Conservation (phyloP, 495 filamentous ascomycete genomes). For the Penicillium canescens region DNA sequence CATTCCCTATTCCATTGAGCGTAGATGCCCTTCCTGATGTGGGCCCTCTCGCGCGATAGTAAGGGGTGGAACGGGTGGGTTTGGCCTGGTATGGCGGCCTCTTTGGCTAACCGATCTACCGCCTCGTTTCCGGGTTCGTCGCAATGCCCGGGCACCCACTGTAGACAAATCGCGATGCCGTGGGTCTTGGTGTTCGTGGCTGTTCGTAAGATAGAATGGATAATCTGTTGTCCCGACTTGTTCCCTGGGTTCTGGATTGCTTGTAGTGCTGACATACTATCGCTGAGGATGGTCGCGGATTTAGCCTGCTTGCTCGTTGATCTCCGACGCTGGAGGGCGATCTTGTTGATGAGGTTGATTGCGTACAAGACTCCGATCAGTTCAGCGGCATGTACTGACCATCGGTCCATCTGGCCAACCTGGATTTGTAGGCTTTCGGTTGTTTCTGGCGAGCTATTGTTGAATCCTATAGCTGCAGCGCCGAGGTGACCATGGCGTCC, state of each 20-base stretch:
- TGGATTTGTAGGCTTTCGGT: slow-evolving; percentile 8
- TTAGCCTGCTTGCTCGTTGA: neutral
- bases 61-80: slow-evolving; percentile 14
- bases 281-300: slow-evolving; percentile 13
- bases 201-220: slow-evolving; percentile 16
- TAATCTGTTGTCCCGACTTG: slow-evolving; percentile 19
- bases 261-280: slow-evolving; percentile 22
- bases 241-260: slow-evolving; percentile 13
- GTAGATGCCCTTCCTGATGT: neutral
- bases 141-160: slow-evolving; percentile 21
- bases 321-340: neutral
- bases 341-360: slow-evolving; percentile 2
- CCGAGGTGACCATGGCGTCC: slow-evolving; percentile 13
- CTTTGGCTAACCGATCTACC: slow-evolving; percentile 10
- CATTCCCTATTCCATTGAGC: neutral
- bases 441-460: neutral
- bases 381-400: slow-evolving; percentile 16
- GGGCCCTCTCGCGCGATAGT: slow-evolving; percentile 15
- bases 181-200: slow-evolving; percentile 12
- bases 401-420: slow-evolving; percentile 5
- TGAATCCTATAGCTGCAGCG: slow-evolving; percentile 10
- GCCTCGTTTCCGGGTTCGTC: slow-evolving; percentile 9
- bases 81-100: slow-evolving; percentile 12
- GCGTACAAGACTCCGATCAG: slow-evolving; percentile 12
- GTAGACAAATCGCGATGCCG: slow-evolving; percentile 11